These are phyloP conservation scores for Isabelozyma pseudorhagii DNA, from an alignment of 805 yeast species.

Conservation along the genomic window DNA sequence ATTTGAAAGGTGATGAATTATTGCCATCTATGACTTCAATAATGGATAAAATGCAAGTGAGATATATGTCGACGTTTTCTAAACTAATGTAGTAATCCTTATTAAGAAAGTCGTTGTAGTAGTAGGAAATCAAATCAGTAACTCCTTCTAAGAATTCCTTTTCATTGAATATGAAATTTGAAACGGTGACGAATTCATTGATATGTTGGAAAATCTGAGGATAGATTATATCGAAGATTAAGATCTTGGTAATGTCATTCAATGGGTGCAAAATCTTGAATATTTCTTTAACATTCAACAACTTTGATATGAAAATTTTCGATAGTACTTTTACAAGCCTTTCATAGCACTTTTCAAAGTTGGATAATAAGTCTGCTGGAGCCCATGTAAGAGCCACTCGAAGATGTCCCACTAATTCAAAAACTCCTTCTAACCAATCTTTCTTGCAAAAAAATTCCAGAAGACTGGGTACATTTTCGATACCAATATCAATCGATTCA, in stretches of 20 bases:
- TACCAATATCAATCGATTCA: slow-evolving; percentile 27
- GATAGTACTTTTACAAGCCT: slow-evolving; percentile 31
- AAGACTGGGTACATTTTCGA: slow-evolving; percentile 18
- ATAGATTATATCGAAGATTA: slow-evolving; percentile 31
- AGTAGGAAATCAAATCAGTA: slow-evolving; percentile 21
- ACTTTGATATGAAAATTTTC: slow-evolving; percentile 30
- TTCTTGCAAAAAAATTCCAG: slow-evolving; percentile 20
- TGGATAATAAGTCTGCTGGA: slow-evolving; percentile 10
- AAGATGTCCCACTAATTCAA: slow-evolving; percentile 35
- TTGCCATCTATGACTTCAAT: slow-evolving; percentile 20
- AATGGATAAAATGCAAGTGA: slow-evolving; percentile 26
- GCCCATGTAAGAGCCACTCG: slow-evolving; percentile 23
- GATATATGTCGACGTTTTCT: slow-evolving; percentile 19
- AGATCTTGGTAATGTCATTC: slow-evolving; percentile 32
- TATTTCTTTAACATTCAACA: slow-evolving; percentile 15
- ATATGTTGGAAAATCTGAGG: slow-evolving; percentile 35
- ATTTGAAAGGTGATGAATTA: neutral
- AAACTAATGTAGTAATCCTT: slow-evolving; percentile 22
- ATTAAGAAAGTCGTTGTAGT: slow-evolving; percentile 24
- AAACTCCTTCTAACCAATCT: slow-evolving; percentile 37
- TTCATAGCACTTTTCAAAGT: slow-evolving; percentile 17
- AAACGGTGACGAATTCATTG: slow-evolving; percentile 26
- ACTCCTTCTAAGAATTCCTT: slow-evolving; percentile 21
- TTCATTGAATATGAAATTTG: slow-evolving; percentile 35
- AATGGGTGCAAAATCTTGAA: slow-evolving; percentile 20